Base-by-base conservation (phyloP, 371 early-diverging fungal genomes). In the Fennellomyces sp. region DNA sequence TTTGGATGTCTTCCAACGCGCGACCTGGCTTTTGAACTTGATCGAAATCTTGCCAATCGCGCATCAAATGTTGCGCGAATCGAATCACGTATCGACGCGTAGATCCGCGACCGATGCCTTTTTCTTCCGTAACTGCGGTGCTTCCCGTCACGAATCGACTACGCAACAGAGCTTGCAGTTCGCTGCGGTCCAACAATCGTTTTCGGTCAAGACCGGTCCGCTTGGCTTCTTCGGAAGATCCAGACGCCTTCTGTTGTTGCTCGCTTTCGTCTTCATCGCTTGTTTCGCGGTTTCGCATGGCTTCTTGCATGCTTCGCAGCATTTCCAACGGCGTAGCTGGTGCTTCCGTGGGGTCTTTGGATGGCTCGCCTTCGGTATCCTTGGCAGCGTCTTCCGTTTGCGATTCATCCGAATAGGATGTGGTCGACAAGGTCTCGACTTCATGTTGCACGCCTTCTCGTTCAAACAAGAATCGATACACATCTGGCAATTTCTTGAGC, bases 371-470 rank as follows among this genome's bases (percentile, higher is more conserved):
- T 15, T 29, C 51, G 21, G 45, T 56, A 30, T 41, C 54, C n/a
- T 50, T 33, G 5, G 47, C 7, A 27, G 47, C 50, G 15, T 60
- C 42, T 17, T 28, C 33, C n/a, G 49, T 29, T 49, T 33, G 35
- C 42, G 52, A 50, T 41, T 56, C 53, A 27, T 59, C 68, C 1
- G 38, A 29, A 3, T 61, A 38, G 5, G 71, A 66, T 23, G 60
- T 42, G 35, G 68, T 73, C 19, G 82, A 81, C 1, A 87, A 49
- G 19, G 65, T 63, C 15, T 78, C 80, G 52, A 89, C 73, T 49
- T 83, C 85, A 52, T 85, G 81, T 1, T 81, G 58, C 2, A 89
- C 86, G 8, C 91, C 91, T 57, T 89, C 89, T 17, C 88, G 66
- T 49, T 81, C 75, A 64, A 91, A 87, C 8, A 77, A 68, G n/a